Base-by-base conservation (phyloP, 2,329 filamentous ascomycete species). In the Aspergillus luchuensis region DNA sequence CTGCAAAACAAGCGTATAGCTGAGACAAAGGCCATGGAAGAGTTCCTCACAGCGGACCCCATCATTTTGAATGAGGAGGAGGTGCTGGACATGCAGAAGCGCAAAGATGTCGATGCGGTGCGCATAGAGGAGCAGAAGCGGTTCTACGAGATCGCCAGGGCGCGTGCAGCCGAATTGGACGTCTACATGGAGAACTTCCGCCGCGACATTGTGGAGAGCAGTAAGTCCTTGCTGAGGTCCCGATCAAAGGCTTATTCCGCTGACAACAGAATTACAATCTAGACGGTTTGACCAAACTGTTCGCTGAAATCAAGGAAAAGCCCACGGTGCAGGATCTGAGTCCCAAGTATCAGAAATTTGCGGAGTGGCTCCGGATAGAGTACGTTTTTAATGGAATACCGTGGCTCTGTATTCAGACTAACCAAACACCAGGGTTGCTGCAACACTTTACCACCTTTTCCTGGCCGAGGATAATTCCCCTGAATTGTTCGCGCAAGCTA, bases 401-500 rank as follows among this genome's bases (percentile, higher is more conserved):
- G 19, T 56, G n/a, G 13, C 48, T 25, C 3, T 43, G 38, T 55
- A 2, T 41, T 11, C 45, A n/a, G 47, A 19, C 21, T 38, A 11
- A 38, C 47, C 66, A 71, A 48, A 67, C 48, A 25, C 33, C 56
- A 83, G 81, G 79, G 89, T 99, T 52, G 95, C 95, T 23, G 95
- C 95, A 43, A 97, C 95, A 21, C 87, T 98, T 61, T 99, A 99
- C 73, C 95, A 99, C 75, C 82, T 99, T 36, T 99, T 99, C 82
- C 84, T 99, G 48, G 95, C 95, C 5, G 95, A 99, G 75, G 95
- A 99, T 78, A 99, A 99, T 76, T 97, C 94, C 0, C 93, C 95
- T 0, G 95, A 99, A 72, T 79, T 99, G 30, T 98, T 98, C 75
- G 92, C 92, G 0, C 95, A 99, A 76, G 89, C 91, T 4, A 97